Percentiles rank a stretch among this genome's conserved stretches.
phyloP scores from a whole-genome alignment of 768 basidiomycete genomes.

The Gloeophyllum trabeum region DNA sequence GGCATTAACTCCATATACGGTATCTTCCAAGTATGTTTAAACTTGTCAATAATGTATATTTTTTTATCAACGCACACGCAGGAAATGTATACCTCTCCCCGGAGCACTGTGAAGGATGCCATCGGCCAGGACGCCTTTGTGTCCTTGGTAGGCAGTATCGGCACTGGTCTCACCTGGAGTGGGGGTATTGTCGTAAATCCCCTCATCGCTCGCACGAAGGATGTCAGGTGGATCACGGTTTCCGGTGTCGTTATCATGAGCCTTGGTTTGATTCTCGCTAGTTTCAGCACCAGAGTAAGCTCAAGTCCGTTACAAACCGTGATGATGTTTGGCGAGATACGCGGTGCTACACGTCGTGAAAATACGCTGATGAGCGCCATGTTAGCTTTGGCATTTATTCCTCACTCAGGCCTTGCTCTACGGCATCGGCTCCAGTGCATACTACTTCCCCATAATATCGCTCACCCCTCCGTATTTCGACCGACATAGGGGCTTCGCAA shows the following conservation, averaged over 20 bases:
- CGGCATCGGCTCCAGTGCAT: conserved; percentile 30
- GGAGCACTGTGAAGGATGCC: conserved; percentile 22
- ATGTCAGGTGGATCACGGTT: conserved; percentile 23
- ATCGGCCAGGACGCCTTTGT: conserved; percentile 27
- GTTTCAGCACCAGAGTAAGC: conserved; percentile 23
- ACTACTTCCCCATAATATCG: conserved; percentile 32
- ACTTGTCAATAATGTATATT: not conserved
- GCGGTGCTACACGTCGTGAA: not conserved
- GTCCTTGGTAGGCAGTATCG: conserved; percentile 30
- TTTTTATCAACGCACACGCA: conserved; percentile 5
- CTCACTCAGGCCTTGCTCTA: conserved; percentile 30
- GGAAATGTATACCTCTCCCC: conserved; percentile 31
- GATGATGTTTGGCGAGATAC: not conserved
- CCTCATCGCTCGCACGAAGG: conserved; percentile 21
- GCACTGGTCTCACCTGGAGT: conserved; percentile 33
- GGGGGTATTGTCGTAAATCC: conserved; percentile 32
- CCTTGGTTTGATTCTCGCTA: conserved; percentile 27
- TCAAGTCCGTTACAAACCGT: not conserved
- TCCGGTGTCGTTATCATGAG: conserved; percentile 28
- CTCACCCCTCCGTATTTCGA: conserved; percentile 31
- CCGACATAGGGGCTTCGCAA: conserved; percentile 31
- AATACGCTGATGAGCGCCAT: not conserved
- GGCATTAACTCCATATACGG: conserved; percentile 31
- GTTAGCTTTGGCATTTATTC: conserved; percentile 32
- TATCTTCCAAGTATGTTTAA: conserved; percentile 26